Conservation (phyloP, 306 rosid genomes). For the Pueraria montana region DNA sequence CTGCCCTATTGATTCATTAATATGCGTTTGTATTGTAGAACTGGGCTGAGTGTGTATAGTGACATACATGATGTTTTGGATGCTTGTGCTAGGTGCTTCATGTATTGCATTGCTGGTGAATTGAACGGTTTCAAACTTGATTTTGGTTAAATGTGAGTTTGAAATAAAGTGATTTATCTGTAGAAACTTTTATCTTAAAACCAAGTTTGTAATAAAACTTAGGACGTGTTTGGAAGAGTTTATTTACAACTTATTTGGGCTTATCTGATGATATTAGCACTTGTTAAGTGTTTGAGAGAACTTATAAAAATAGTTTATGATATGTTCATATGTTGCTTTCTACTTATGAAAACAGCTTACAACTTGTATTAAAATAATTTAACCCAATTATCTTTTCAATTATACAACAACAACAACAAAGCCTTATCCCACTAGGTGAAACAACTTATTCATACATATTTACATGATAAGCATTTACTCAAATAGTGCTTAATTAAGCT, state of each 20-base stretch:
- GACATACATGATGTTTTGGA: neutral
- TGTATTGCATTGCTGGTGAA: conserved; percentile 9
- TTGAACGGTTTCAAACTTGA: neutral
- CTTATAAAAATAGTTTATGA: neutral
- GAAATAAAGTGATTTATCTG: neutral
- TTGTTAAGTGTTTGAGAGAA: neutral
- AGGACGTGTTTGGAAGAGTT: too few species aligned
- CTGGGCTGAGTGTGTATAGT: too few species aligned
- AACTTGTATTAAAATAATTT: neutral
- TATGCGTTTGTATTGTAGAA: neutral
- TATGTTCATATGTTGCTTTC: too few species aligned
- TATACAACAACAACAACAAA: too few species aligned
- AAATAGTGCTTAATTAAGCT: too few species aligned
- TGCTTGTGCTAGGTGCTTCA: neutral
- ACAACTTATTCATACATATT: neutral
- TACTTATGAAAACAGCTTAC: neutral
- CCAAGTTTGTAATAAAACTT: too few species aligned
- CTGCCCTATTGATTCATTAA: neutral
- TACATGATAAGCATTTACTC: neutral
- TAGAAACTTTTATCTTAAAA: neutral
- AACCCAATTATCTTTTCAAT: neutral
- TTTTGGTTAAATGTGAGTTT: neutral
- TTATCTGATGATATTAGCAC: neutral
- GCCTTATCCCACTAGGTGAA: neutral
- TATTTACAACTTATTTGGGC: neutral